A percentile compares a stretch with the other conserved stretches of the same genome.
phyloP scores from a whole-genome alignment of 352 stramenopile species.

The Globisporangium yorkense region DNA sequence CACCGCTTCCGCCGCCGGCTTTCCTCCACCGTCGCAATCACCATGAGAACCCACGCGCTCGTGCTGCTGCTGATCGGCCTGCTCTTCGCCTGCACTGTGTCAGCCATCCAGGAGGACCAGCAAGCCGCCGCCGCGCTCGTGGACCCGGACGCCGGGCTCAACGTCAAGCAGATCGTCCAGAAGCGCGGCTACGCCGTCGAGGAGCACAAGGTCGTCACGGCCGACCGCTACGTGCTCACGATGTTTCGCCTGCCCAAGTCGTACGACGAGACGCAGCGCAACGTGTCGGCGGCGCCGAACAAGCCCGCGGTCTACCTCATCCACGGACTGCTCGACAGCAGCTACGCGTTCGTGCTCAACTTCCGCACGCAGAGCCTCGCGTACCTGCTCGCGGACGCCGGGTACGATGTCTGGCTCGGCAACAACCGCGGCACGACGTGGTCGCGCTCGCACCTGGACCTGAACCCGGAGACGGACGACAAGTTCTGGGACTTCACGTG shows the following conservation, averaged over 20 bases:
- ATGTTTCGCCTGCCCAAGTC: conserved; percentile 49
- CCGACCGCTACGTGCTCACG: conserved; percentile 46
- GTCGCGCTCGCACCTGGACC: conserved; percentile 27
- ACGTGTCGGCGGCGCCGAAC: conserved; percentile 15
- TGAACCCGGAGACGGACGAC: conserved; percentile 9
- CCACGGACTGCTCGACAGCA: conserved; percentile 50
- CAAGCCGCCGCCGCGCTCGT: not conserved
- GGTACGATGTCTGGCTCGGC: conserved; percentile 53
- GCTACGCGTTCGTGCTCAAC: conserved; percentile 51
- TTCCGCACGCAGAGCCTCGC: conserved; percentile 47
- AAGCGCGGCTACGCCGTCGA: conserved; percentile 45
- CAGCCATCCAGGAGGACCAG: too few species aligned
- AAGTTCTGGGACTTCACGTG: conserved; percentile 54
- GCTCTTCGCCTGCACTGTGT: too few species aligned
- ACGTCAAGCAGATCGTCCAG: conserved; percentile 12
- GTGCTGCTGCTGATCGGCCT: too few species aligned
- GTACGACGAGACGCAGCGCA: conserved; percentile 31
- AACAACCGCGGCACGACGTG: conserved; percentile 61
- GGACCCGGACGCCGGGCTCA: conserved; percentile 12
- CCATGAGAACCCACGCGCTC: too few species aligned
- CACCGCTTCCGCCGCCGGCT: too few species aligned
- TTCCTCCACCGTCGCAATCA: too few species aligned
- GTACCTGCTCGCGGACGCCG: conserved; percentile 43
- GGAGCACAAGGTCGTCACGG: conserved; percentile 37
- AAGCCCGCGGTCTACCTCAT: conserved; percentile 49